Percentiles rank a stretch among this genome's conserved stretches.
phyloP scores from a whole-genome alignment of 2,329 filamentous ascomycete genomes.

The Verticillium albo-atrum region DNA sequence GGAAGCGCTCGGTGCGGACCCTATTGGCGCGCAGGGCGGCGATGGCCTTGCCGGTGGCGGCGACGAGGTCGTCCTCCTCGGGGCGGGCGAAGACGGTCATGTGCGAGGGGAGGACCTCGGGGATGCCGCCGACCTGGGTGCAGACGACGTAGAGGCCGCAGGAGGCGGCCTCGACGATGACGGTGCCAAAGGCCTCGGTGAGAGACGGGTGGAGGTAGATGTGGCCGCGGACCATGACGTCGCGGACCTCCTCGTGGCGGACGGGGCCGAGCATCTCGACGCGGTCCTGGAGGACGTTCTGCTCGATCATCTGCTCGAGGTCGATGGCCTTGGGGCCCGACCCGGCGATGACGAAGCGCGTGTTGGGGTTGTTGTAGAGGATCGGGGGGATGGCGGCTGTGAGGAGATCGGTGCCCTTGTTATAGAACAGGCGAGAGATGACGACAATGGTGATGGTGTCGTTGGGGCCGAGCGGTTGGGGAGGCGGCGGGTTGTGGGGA shows the following conservation, averaged over 20 bases:
- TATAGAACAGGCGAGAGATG: slow-evolving; percentile 95
- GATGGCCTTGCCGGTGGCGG: slow-evolving; percentile 85
- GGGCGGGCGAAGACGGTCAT: slow-evolving; percentile 98
- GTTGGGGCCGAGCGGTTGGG: slow-evolving; percentile 69
- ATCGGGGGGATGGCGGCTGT: slow-evolving; percentile 94
- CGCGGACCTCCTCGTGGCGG: slow-evolving; percentile 91
- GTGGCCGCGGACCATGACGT: slow-evolving; percentile 95
- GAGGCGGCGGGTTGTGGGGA: slow-evolving; percentile 44
- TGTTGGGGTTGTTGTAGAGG: slow-evolving; percentile 82
- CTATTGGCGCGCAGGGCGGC: slow-evolving; percentile 78
- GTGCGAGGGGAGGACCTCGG: slow-evolving; percentile 88
- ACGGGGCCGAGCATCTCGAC: slow-evolving; percentile 90
- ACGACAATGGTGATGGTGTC: slow-evolving; percentile 95
- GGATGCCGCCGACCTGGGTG: slow-evolving; percentile 93
- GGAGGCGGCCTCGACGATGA: slow-evolving; percentile 94
- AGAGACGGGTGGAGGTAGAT: slow-evolving; percentile 94
- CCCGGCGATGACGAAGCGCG: slow-evolving; percentile 94
- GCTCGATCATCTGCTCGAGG: slow-evolving; percentile 95
- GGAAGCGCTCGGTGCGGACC: slow-evolving; percentile 88
- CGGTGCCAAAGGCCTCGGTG: slow-evolving; percentile 95
- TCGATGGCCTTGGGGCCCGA: slow-evolving; percentile 97
- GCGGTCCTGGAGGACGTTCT: slow-evolving; percentile 87
- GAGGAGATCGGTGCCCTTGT: slow-evolving; percentile 96
- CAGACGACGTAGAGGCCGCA: slow-evolving; percentile 96
- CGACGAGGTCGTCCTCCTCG: slow-evolving; percentile 91